Evolutionary conservation across 1,284 basidiomycete species (phyloP), one percentile per base, ranked within the genome.

Genomic region (Trametes pubescens): DNA sequence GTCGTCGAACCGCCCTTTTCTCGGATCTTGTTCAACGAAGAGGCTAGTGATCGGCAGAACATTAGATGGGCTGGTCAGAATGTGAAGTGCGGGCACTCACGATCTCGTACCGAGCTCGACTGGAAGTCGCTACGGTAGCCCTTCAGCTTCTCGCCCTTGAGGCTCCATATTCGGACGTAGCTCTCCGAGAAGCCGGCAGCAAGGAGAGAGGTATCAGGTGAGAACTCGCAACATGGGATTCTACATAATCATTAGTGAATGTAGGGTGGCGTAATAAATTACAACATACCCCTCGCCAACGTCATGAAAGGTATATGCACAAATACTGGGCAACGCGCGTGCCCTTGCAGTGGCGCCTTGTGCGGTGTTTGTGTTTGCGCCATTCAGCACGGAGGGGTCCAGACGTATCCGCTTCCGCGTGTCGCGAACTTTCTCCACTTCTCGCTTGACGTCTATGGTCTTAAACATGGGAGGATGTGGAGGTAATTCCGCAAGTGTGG

Each of bases 121-220:
- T 87, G 84, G 64, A 94, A 92, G 70, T 96, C 90, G 71, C 90
- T 92, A 66, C 90, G 84, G 71, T 91, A 81, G 10, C 88, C 92
- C 71, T 85, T 88, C 55, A 99, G 79, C 72, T 92, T 93, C 75
- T 99, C 95, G 22, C 95, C 95, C 73, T 96, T 98, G 61, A 99
- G 79, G 74, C 89, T 98, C 97, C 98, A 99, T 62, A 99, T 71
- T 60, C 96, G 87, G 64, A 99, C 92, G 71, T 95, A 97, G 72
- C 96, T 98, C 78, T 99, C 97, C 40, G 95, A 87, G 73, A 98
- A 99, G 0, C 98, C 98, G 32, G 93, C 94, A 1, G 97, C 98
- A 86, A 99, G 90, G n/a, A 99, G 78, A 7, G 95, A 93, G 0
- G 91, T 91, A 77, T 99, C 98, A 54, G 86, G 86, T 18, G 97